Evolutionary conservation across 331 rosid genomes (phyloP), one percentile per base, ranked within the genome.

Genomic region (Dryas integrifolia): DNA sequence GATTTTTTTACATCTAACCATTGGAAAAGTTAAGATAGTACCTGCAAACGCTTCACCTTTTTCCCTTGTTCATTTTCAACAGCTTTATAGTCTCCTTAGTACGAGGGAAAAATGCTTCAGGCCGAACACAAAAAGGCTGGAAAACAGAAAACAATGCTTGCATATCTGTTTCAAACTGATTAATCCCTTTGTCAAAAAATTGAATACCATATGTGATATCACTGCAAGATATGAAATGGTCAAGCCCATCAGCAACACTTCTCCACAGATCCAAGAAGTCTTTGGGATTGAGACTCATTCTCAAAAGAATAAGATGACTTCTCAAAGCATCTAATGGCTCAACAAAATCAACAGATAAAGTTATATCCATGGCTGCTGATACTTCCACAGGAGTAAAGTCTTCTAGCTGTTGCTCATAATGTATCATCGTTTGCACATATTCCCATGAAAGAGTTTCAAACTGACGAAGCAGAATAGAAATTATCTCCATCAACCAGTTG

Each of bases 231-330:
- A 90, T 72, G 85, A 82, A 90, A 80, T 83, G 91, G 73, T 90
- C 93, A 11, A 90, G 84, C 57, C 93, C 96, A 41, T 88, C 88
- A 2, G 93, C 93, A 45, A 83, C 61, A 77, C 87, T 84, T 77
- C 96, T 90, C 96, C 96, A 90, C 9, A 85, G 76, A 79, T 90
- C 93, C 67, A 77, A 77, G 74, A 88, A 88, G 76, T 90, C 96
- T 67, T 80, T 86, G 35, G 69, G 65, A 72, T 88, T 88, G 75
- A 90, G 93, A 70, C 53, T 75, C 55, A 2, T 66, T 73, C 74
- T 79, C 80, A 85, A 58, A 81, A 82, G 77, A 64, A 47, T 41
- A 53, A 90, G 88, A 75, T 74, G 80, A 60, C 83, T 53, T 67
- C 77, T 88, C 46, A 88, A 69, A 72, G 72, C 64, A 58, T 85